A percentile compares a stretch with the other conserved stretches of the same genome.
phyloP scores from a whole-genome alignment of 495 filamentous ascomycete genomes.

The Lepraria neglecta region DNA sequence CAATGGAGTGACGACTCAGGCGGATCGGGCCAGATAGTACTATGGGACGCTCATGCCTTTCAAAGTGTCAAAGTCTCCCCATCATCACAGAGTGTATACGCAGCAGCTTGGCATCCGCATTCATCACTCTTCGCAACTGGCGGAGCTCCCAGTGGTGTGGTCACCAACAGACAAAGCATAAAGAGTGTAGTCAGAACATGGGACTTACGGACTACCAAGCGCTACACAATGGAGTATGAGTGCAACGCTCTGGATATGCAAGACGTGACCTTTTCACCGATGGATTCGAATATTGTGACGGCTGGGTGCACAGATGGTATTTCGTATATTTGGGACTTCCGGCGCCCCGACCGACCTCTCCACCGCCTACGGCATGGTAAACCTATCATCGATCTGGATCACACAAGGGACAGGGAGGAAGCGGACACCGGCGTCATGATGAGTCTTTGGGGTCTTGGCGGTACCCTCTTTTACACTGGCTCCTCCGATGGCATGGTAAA shows the following conservation, averaged over 20 bases:
- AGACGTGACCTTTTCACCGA: slow-evolving; percentile 55
- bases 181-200: slow-evolving; percentile 50
- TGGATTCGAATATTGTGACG: slow-evolving; percentile 56
- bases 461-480: slow-evolving; percentile 77
- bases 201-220: slow-evolving; percentile 34
- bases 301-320: slow-evolving; percentile 79
- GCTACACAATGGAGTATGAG: slow-evolving; percentile 44
- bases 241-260: slow-evolving; percentile 84
- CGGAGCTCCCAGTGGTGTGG: slow-evolving; percentile 52
- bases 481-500: slow-evolving; percentile 83
- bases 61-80: slow-evolving; percentile 40
- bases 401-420: slow-evolving; percentile 48
- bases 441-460: slow-evolving; percentile 65
- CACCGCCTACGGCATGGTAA: slow-evolving; percentile 64
- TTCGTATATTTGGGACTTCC: slow-evolving; percentile 79
- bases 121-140: slow-evolving; percentile 54
- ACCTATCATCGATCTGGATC: slow-evolving; percentile 56
- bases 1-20: slow-evolving; percentile 44
- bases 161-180: slow-evolving; percentile 33
- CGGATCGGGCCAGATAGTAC: slow-evolving; percentile 61
- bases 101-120: slow-evolving; percentile 68
- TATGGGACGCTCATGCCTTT: slow-evolving; percentile 57
- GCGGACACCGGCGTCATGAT: slow-evolving; percentile 79
- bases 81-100: slow-evolving; percentile 68
- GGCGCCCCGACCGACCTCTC: slow-evolving; percentile 50